Evolutionary conservation across 805 yeast species (phyloP).

Genomic region (Huiozyma naganishii): DNA sequence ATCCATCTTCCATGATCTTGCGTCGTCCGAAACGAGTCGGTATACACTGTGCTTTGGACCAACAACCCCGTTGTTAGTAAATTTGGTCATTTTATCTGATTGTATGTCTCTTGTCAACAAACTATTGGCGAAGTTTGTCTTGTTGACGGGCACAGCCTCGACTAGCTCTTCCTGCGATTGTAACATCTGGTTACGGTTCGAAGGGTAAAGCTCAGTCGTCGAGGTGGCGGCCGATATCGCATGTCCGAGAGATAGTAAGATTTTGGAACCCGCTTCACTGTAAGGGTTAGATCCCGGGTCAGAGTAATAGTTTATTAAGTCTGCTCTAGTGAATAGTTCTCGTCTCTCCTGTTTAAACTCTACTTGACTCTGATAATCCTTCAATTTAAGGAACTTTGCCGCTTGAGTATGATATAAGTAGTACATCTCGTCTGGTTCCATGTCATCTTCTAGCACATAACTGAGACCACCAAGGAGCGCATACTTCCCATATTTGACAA

Average conservation of each 20-base stretch:
- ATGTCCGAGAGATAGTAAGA: slow-evolving; percentile 14
- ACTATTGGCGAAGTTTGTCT: neutral
- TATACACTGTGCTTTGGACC: slow-evolving; percentile 7
- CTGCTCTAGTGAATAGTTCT: slow-evolving; percentile 18
- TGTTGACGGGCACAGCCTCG: neutral
- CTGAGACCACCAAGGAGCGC: slow-evolving; percentile 26
- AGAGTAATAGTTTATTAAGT: slow-evolving; percentile 24
- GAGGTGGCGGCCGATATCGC: slow-evolving; percentile 18
- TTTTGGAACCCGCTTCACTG: slow-evolving; percentile 22
- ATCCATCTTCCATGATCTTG: slow-evolving; percentile 14
- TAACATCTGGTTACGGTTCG: neutral
- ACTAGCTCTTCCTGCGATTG: neutral
- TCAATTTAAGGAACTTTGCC: slow-evolving; percentile 17
- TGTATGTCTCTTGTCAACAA: neutral
- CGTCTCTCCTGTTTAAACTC: slow-evolving; percentile 10
- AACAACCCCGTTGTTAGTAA: neutral
- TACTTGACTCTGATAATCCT: slow-evolving; percentile 20
- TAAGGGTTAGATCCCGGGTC: slow-evolving; percentile 23
- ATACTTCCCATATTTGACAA: slow-evolving; percentile 18
- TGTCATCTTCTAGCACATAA: slow-evolving; percentile 16
- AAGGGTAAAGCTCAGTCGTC: neutral
- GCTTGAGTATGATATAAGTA: slow-evolving; percentile 24
- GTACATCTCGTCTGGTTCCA: slow-evolving; percentile 13
- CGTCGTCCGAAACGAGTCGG: slow-evolving; percentile 10
- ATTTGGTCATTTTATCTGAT: neutral